A percentile compares a stretch with the other conserved stretches of the same genome.
These are phyloP conservation scores for Rubia balearica DNA, from an alignment of 305 asterid genomes.

Conservation along the genomic window DNA sequence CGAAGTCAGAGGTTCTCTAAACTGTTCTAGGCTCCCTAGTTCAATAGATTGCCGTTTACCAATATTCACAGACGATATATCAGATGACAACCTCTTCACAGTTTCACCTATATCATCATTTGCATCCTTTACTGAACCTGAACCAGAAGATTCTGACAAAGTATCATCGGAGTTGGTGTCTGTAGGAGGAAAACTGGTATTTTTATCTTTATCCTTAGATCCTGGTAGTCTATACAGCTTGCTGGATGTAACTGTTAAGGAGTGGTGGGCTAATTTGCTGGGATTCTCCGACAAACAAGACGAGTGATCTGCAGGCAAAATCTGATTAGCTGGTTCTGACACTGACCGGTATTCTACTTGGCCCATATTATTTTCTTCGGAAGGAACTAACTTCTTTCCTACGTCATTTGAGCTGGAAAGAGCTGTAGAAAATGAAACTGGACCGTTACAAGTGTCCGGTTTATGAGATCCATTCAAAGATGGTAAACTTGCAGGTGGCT, in stretches of 20 bases:
- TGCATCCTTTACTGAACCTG: conserved; percentile 27
- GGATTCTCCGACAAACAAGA: conserved; percentile 26
- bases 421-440: conserved; percentile 37
- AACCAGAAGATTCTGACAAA: conserved; percentile 29
- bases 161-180: conserved; percentile 24
- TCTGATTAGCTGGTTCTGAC: conserved; percentile 26
- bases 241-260: conserved; percentile 25
- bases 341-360: conserved; percentile 32
- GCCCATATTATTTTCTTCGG: conserved; percentile 32
- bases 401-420: conserved; percentile 41
- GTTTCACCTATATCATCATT: conserved; percentile 26
- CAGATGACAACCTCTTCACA: conserved; percentile 35
- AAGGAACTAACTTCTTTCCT: conserved; percentile 33
- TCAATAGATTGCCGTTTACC: conserved; percentile 32
- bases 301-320: conserved; percentile 26
- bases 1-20: conserved; percentile 30
- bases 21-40: conserved; percentile 28
- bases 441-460: conserved; percentile 29
- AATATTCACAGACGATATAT: conserved; percentile 36
- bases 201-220: conserved; percentile 27
- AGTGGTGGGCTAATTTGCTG: conserved; percentile 23
- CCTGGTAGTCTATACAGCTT: conserved; percentile 24
- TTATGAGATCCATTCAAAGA: conserved; percentile 41
- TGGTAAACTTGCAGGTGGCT: conserved; percentile 34
- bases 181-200: conserved; percentile 21